These are phyloP conservation scores for Crotalaria pallida DNA, from an alignment of 306 rosid species.

Conservation along the genomic window DNA sequence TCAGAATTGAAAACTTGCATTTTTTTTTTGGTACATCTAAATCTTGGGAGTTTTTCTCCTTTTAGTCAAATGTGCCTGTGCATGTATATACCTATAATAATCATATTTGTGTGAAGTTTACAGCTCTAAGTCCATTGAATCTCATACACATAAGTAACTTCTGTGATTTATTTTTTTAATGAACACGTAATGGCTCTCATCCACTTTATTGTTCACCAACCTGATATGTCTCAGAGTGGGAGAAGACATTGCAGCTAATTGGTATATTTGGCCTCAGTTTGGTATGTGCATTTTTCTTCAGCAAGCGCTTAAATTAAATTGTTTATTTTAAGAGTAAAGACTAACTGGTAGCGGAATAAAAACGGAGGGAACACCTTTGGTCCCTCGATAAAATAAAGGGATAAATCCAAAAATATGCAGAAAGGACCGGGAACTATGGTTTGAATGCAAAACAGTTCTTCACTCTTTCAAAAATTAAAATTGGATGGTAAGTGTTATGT, in stretches of 20 bases:
- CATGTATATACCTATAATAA: neutral
- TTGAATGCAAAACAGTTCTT: no score
- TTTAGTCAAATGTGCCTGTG: neutral
- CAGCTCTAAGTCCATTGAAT: neutral
- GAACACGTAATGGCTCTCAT: neutral
- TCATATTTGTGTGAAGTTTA: constrained; percentile 3
- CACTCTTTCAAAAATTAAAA: no score
- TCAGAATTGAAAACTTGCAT: neutral
- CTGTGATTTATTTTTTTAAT: neutral
- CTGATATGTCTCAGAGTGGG: constrained; percentile 75
- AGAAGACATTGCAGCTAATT: constrained; percentile 75
- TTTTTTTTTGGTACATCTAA: neutral
- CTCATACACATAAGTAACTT: neutral
- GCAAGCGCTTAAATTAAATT: constrained; percentile 16
- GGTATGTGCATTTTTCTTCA: constrained; percentile 43
- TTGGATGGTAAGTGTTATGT: no score
- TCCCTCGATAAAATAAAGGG: no score
- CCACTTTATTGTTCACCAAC: constrained; percentile 1
- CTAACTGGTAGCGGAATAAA: no score
- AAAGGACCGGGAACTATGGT: no score
- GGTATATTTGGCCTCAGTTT: constrained; percentile 64
- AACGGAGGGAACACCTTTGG: no score
- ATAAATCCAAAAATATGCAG: no score
- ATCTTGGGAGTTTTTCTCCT: neutral
- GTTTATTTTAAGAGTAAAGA: neutral